Evolutionary conservation across 805 yeast genomes (phyloP).

Genomic region (Zygotorulaspora sp.): DNA sequence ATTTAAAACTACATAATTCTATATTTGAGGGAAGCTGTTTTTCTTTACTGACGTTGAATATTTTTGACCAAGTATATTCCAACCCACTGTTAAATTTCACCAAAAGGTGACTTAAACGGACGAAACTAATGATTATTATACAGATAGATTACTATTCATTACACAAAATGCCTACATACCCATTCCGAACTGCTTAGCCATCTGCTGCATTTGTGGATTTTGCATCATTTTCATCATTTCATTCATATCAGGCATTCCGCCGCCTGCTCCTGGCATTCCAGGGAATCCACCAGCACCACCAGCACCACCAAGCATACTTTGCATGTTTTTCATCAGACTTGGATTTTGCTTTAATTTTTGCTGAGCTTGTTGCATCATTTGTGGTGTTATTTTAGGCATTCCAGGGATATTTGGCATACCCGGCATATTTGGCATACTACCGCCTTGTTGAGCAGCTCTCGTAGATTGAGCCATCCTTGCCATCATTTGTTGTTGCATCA

Average conservation of each 20-base stretch:
- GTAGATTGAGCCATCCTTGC: conserved; percentile 82
- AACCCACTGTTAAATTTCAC: too few relatives aligned
- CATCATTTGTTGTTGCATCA: conserved; percentile 92
- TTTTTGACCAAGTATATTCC: too few relatives aligned
- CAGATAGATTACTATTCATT: conserved; percentile 1
- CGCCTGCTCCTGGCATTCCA: conserved; percentile 39
- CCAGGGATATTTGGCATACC: conserved; percentile 55
- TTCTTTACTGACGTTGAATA: too few relatives aligned
- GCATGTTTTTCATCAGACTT: conserved; percentile 67
- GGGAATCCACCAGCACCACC: conserved; percentile 33
- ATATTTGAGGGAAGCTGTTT: too few relatives aligned
- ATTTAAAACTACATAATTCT: too few relatives aligned
- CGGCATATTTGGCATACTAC: conserved; percentile 58
- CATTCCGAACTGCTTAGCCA: conserved; percentile 48
- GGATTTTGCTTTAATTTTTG: conserved; percentile 66
- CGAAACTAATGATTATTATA: conserved; percentile 1
- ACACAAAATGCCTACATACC: conserved; percentile 15
- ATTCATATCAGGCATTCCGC: conserved; percentile 66
- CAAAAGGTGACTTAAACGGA: too few relatives aligned
- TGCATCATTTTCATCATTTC: conserved; percentile 60
- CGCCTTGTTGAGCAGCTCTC: conserved; percentile 38
- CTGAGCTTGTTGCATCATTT: conserved; percentile 49
- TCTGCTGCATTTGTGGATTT: conserved; percentile 43
- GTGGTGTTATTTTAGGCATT: conserved; percentile 41
- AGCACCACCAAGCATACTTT: conserved; percentile 64